Evolutionary conservation across 805 yeast species (phyloP).

Genomic region (Brettanomyces sp.): DNA sequence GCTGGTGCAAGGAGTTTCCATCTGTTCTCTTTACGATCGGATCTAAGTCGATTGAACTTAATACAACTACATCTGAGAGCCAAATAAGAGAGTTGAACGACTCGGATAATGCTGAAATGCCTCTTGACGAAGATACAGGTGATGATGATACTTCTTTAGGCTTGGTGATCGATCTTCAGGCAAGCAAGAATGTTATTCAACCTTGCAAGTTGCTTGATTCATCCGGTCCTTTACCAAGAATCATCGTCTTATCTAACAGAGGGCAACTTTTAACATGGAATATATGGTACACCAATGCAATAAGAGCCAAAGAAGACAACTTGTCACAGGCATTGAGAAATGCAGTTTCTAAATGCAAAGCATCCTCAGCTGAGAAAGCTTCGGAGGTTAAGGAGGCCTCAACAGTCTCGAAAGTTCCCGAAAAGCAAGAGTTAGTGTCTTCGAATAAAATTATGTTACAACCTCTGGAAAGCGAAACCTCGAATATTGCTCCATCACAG

Average conservation of each 20-base stretch:
- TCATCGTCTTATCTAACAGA: conserved; percentile 52
- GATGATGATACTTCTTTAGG: conserved; percentile 71
- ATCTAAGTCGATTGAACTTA: conserved; percentile 56
- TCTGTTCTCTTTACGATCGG: conserved; percentile 41
- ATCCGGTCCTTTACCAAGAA: conserved; percentile 54
- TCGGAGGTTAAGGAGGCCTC: background rate
- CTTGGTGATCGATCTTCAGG: conserved; percentile 48
- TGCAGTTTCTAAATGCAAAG: background rate
- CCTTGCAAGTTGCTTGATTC: conserved; percentile 54
- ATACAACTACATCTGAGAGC: conserved; percentile 30
- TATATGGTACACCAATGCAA: conserved; percentile 45
- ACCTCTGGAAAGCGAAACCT: too few relatives aligned
- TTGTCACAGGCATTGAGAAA: conserved; percentile 3
- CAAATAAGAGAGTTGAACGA: conserved; percentile 52
- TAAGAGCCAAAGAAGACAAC: conserved; percentile 21
- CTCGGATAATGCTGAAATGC: conserved; percentile 62
- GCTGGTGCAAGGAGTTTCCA: conserved; percentile 30
- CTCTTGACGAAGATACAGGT: conserved; percentile 54
- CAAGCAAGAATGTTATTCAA: conserved; percentile 32
- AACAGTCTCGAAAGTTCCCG: background rate
- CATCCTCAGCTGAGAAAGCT: too few relatives aligned
- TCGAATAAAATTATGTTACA: too few relatives aligned
- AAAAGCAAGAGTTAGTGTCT: too few relatives aligned
- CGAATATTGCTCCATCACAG: background rate
- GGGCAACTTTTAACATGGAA: conserved; percentile 61